These are phyloP conservation scores for Mycocentrospora acerina DNA, from an alignment of 2,329 filamentous ascomycete genomes.

Conservation along the genomic window DNA sequence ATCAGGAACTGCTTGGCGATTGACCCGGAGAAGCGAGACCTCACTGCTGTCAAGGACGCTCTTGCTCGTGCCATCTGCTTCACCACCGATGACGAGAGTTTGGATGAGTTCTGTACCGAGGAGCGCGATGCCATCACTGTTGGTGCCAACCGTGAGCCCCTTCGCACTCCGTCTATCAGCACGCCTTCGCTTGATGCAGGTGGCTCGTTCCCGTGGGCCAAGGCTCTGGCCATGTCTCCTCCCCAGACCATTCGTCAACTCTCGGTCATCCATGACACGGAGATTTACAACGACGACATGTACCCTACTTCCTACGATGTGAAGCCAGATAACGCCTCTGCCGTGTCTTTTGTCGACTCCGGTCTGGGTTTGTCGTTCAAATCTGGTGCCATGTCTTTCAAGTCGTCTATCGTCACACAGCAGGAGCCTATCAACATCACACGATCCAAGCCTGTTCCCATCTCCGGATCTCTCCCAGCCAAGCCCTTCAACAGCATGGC, in stretches of 20 bases:
- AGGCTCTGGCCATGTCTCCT: constrained; percentile 77
- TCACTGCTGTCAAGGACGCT: constrained; percentile 74
- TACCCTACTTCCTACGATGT: constrained; percentile 83
- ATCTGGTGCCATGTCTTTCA: constrained; percentile 48
- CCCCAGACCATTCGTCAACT: constrained; percentile 75
- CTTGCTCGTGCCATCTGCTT: constrained; percentile 82
- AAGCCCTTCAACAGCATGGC: constrained; percentile 70
- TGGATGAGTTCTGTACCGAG: constrained; percentile 90
- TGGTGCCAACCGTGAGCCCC: constrained; percentile 85
- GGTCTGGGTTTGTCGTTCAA: constrained; percentile 79
- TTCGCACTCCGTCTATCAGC: constrained; percentile 92
- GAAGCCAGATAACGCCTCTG: constrained; percentile 74
- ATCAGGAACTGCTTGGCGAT: constrained; percentile 87
- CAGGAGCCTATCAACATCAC: constrained; percentile 52
- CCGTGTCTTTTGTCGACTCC: constrained; percentile 83
- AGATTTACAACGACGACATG: constrained; percentile 79
- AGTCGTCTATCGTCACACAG: constrained; percentile 46
- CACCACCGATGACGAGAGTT: constrained; percentile 85
- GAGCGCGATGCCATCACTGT: constrained; percentile 76
- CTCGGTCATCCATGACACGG: constrained; percentile 77
- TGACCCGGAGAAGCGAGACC: constrained; percentile 84
- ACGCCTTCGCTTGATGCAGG: constrained; percentile 74
- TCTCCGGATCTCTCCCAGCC: constrained; percentile 73
- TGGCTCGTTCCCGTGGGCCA: constrained; percentile 92
- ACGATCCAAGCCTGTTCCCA: constrained; percentile 71